Evolutionary conservation across 352 stramenopile genomes (phyloP), one percentile per base, ranked within the genome.

Genomic region (Pythium sukuiense): DNA sequence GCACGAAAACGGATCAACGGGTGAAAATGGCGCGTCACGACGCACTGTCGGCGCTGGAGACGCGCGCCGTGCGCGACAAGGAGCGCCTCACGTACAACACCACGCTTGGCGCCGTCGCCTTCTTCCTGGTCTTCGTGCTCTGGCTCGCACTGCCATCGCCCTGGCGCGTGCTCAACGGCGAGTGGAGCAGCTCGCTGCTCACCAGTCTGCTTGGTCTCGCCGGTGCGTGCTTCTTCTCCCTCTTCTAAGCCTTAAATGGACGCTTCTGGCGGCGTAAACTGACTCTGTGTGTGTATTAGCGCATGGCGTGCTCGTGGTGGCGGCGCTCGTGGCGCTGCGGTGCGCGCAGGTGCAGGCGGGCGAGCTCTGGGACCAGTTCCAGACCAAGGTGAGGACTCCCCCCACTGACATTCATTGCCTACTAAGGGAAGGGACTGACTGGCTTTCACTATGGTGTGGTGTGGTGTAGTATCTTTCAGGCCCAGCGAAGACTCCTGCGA

Each of bases 131-230:
- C 29, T 59, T 67, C 20, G 58, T 78, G 48, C 67, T 93, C 35
- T 77, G 71, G 61, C 62, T 93, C 45, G 65, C 76, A 52, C 71
- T 93, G 50, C 85, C 85, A 54, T 77, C 83, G 52, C 76, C 81
- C 2, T 90, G 85, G 81, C 79, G 79, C 53, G 76, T 93, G 52
- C 60, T 93, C 32, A 90, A 88, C 55, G 82, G 82, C 79, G 80
- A 91, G 35, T 93, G 82, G 82, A 93, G 81, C 58, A 67, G 59
- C 46, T 65, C 55, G 39, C 43, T 73, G 20, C 7, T 83, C 46
- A 74, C 70, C 43, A 88, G 80, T 80, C 63, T 92, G 24, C 8
- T 84, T 55, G 81, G 75, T n/a, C 74, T 90, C 32, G 61, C 67
- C 48, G 80, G 82, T 89, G 48, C 59, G 63, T 59, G 20, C 39